These are phyloP conservation scores for Cicer bijugum DNA, from an alignment of 306 rosid genomes.

Conservation along the genomic window DNA sequence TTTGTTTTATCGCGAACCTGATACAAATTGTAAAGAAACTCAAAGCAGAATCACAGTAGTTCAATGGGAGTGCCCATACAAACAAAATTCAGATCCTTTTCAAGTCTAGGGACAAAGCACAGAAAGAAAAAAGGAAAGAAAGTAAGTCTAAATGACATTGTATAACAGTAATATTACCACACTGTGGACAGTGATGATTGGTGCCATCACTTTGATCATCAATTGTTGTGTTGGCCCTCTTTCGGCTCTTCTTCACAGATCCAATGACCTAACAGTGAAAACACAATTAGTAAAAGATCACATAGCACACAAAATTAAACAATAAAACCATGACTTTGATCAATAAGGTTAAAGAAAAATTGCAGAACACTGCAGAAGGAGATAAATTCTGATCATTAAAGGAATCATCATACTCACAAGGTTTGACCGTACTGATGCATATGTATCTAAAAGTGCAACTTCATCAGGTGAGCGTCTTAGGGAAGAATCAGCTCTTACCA, in stretches of 20 bases:
- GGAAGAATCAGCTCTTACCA: slow-evolving; percentile 71
- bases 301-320: background rate
- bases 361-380: slow-evolving; percentile 17
- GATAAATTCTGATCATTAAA: slow-evolving; percentile 12
- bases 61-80: background rate
- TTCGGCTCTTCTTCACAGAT: slow-evolving; percentile 56
- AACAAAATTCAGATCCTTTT: slow-evolving; percentile 12
- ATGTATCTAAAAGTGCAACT: slow-evolving; percentile 68
- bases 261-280: slow-evolving; percentile 60
- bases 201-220: slow-evolving; percentile 52
- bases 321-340: slow-evolving; percentile 19
- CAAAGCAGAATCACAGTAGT: slow-evolving; percentile 19
- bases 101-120: slow-evolving; percentile 21
- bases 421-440: slow-evolving; percentile 76
- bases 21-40: background rate
- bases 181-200: slow-evolving; percentile 75
- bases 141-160: slow-evolving; percentile 4
- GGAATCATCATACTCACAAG: slow-evolving; percentile 69
- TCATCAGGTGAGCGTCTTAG: slow-evolving; percentile 74
- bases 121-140: background rate
- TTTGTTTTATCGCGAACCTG: background rate
- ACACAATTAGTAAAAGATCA: slow-evolving; percentile 18
- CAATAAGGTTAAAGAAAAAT: slow-evolving; percentile 20
- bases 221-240: slow-evolving; percentile 54
- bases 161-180: slow-evolving; percentile 62